Conservation (phyloP, 1,139 yeast genomes). For the Kurtzmaniella quercitrusa region DNA sequence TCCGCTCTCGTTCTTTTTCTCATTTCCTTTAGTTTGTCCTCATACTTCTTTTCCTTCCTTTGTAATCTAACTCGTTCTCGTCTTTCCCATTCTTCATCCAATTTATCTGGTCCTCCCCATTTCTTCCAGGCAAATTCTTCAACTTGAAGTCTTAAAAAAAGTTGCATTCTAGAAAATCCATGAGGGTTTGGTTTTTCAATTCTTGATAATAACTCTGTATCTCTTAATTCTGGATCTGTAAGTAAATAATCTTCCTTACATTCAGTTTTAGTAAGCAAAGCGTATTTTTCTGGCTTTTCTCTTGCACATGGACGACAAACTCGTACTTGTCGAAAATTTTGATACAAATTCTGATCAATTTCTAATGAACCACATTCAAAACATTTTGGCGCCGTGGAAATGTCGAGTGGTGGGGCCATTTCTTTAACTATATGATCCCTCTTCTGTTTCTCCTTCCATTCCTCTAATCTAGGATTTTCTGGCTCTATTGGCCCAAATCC, state of each 20-base stretch:
- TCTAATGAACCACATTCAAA: conserved; percentile 77
- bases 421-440: conserved; percentile 42
- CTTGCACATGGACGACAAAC: conserved; percentile 80
- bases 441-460: conserved; percentile 70
- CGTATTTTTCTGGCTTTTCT: conserved; percentile 77
- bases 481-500: conserved; percentile 9
- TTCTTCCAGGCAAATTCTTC: conserved; percentile 89
- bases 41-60: conserved; percentile 76
- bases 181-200: conserved; percentile 94
- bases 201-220: conserved; percentile 61
- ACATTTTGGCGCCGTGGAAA: conserved; percentile 72
- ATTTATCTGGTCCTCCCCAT: conserved; percentile 89
- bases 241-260: conserved; percentile 87
- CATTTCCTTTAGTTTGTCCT: conserved; percentile 76
- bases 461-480: conserved; percentile 54
- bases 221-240: conserved; percentile 89
- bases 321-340: conserved; percentile 59
- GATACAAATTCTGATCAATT: conserved; percentile 66
- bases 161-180: conserved; percentile 89
- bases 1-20: conserved; percentile 89
- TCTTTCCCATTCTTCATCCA: conserved; percentile 89
- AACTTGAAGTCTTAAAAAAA: conserved; percentile 82
- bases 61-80: conserved; percentile 69
- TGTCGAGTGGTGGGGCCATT: conserved; percentile 67
- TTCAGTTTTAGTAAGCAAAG: conserved; percentile 90